Percentiles rank a stretch among this genome's conserved stretches.
phyloP scores from a whole-genome alignment of 139 green algal species.

The Micractinium conductrix region DNA sequence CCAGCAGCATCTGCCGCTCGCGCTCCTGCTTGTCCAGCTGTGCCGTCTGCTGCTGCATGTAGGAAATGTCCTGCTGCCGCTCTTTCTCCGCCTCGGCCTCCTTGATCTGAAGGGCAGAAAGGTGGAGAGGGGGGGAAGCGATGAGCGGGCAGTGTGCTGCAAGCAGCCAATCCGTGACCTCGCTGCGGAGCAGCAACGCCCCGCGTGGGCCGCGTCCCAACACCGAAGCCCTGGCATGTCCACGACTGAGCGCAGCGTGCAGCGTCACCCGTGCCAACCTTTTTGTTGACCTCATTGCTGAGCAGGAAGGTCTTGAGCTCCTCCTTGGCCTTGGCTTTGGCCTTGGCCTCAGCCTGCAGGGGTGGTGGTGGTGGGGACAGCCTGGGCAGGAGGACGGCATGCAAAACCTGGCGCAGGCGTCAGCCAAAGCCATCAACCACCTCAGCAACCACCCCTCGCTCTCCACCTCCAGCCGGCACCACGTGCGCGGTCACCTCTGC shows the following conservation, averaged over 20 bases:
- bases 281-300: constrained; percentile 41
- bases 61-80: constrained; percentile 20
- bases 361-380: neutral
- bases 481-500: neutral
- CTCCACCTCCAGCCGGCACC: neutral
- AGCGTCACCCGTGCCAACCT: constrained; percentile 3
- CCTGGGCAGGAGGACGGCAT: neutral
- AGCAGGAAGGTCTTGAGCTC: constrained; percentile 47
- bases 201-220: too few relatives aligned
- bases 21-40: constrained; percentile 45
- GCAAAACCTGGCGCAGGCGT: neutral
- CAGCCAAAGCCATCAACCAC: too few relatives aligned
- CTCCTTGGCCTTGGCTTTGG: constrained; percentile 37
- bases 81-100: constrained; percentile 23
- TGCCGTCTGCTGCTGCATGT: constrained; percentile 32
- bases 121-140: too few relatives aligned
- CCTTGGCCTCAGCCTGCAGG: constrained; percentile 26
- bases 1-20: constrained; percentile 33
- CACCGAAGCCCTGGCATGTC: too few relatives aligned
- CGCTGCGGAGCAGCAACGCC: too few relatives aligned
- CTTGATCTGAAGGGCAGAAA: neutral
- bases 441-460: too few relatives aligned
- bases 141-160: too few relatives aligned
- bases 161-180: too few relatives aligned
- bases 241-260: too few relatives aligned